Conservation (phyloP, 805 yeast genomes). For the Saturnispora kantuleensis region DNA sequence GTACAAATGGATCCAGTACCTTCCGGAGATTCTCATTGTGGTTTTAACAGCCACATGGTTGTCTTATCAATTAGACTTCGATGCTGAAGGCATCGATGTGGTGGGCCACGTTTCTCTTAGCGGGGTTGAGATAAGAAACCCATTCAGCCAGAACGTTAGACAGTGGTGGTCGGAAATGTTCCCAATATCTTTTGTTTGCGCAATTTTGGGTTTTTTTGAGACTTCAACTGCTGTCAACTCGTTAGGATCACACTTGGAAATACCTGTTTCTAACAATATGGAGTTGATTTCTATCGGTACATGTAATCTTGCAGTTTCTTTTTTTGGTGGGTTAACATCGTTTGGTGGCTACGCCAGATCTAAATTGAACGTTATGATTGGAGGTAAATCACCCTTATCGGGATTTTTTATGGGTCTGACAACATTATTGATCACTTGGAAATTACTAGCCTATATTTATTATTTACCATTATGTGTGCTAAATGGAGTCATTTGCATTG, state of each 20-base stretch:
- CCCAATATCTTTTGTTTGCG: slow-evolving; percentile 65
- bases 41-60: slow-evolving; percentile 52
- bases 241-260: slow-evolving; percentile 61
- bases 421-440: slow-evolving; percentile 56
- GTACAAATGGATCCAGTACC: slow-evolving; percentile 41
- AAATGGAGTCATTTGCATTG: slow-evolving; percentile 68
- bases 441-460: slow-evolving; percentile 52
- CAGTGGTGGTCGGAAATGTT: slow-evolving; percentile 45
- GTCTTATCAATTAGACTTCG: slow-evolving; percentile 39
- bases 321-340: slow-evolving; percentile 67
- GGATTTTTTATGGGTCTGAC: slow-evolving; percentile 74
- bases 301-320: slow-evolving; percentile 54
- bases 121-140: slow-evolving; percentile 43
- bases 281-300: slow-evolving; percentile 85
- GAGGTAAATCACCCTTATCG: slow-evolving; percentile 79
- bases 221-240: slow-evolving; percentile 89
- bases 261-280: slow-evolving; percentile 74
- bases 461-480: slow-evolving; percentile 72
- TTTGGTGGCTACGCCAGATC: slow-evolving; percentile 97
- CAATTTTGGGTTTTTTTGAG: slow-evolving; percentile 85
- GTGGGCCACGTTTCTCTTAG: slow-evolving; percentile 58
- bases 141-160: slow-evolving; percentile 40
- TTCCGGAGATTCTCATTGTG: slow-evolving; percentile 82
- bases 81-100: slow-evolving; percentile 46
- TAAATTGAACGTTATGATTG: slow-evolving; percentile 76